Evolutionary conservation across 345 rosid genomes (phyloP).

Genomic region (Barbarea vulgaris): DNA sequence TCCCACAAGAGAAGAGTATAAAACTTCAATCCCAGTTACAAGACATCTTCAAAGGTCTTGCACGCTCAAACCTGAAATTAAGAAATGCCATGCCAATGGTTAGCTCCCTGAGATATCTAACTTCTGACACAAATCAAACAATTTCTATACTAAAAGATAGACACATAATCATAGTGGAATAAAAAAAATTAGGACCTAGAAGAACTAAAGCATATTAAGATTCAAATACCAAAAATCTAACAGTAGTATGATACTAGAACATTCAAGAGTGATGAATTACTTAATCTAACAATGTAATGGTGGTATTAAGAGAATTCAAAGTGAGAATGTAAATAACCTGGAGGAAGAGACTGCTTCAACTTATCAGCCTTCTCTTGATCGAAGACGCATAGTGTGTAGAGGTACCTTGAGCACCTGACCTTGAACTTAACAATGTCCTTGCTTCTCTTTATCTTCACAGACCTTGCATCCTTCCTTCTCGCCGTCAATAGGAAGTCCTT

Average conservation of each 20-base stretch:
- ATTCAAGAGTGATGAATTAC: not conserved
- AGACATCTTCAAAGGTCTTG: slow-evolving; percentile 57
- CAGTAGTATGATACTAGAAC: too few relatives aligned
- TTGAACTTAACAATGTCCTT: slow-evolving; percentile 66
- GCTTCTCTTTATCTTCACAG: slow-evolving; percentile 69
- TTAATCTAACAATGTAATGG: not conserved
- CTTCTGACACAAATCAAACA: too few relatives aligned
- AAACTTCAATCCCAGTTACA: not conserved
- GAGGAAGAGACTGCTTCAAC: slow-evolving; percentile 72
- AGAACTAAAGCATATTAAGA: too few relatives aligned
- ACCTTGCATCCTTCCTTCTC: slow-evolving; percentile 75
- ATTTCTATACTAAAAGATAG: not conserved
- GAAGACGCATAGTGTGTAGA: slow-evolving; percentile 64
- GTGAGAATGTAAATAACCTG: slow-evolving; percentile 40
- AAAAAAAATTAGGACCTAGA: too few relatives aligned
- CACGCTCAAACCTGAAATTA: slow-evolving; percentile 71
- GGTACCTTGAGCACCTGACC: slow-evolving; percentile 68
- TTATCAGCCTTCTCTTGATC: slow-evolving; percentile 71
- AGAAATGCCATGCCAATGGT: not conserved
- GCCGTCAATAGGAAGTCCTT: slow-evolving; percentile 71
- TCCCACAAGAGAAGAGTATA: not conserved
- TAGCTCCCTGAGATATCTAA: not conserved
- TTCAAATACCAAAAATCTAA: not conserved
- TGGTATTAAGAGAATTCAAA: too few relatives aligned
- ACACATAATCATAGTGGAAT: too few relatives aligned